Conservation (phyloP, 352 stramenopile species). For the Detonula confervacea region DNA sequence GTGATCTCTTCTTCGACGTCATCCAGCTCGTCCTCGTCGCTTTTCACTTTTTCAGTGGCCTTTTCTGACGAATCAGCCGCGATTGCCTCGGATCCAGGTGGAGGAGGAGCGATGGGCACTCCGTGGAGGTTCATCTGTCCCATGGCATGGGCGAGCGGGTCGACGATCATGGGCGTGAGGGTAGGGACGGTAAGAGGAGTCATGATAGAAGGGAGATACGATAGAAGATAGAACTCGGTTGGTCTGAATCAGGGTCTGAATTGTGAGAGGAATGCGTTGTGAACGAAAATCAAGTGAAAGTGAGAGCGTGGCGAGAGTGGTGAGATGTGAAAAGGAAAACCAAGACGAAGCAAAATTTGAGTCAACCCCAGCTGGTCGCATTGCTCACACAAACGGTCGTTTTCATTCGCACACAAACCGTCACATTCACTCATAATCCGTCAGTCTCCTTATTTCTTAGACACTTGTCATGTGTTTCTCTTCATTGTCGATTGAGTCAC, state of each 20-base stretch:
- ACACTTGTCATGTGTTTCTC: background rate
- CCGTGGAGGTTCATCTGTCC: background rate
- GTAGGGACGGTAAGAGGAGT: background rate
- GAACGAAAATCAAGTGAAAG: too few species aligned
- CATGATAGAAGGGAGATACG: background rate
- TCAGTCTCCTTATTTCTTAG: background rate
- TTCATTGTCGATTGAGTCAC: too few species aligned
- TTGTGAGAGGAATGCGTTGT: too few species aligned
- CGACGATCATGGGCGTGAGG: too few species aligned
- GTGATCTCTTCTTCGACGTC: conserved; percentile 41
- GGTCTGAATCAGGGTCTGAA: too few species aligned
- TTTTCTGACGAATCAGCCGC: background rate
- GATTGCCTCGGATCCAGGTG: background rate
- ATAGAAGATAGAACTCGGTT: background rate
- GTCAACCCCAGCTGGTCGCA: background rate
- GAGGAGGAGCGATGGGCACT: background rate
- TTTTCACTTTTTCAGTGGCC: conserved; percentile 1
- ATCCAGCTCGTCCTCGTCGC: conserved; percentile 26
- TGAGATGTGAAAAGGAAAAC: too few species aligned
- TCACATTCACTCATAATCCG: background rate
- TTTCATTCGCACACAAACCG: conserved; percentile 2
- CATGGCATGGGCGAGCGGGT: background rate
- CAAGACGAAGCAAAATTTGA: background rate
- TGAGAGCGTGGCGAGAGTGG: too few species aligned
- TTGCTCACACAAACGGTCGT: too few species aligned